Evolutionary conservation across 306 rosid genomes (phyloP), one percentile per base, ranked within the genome.

Genomic region (Myrica gale): DNA sequence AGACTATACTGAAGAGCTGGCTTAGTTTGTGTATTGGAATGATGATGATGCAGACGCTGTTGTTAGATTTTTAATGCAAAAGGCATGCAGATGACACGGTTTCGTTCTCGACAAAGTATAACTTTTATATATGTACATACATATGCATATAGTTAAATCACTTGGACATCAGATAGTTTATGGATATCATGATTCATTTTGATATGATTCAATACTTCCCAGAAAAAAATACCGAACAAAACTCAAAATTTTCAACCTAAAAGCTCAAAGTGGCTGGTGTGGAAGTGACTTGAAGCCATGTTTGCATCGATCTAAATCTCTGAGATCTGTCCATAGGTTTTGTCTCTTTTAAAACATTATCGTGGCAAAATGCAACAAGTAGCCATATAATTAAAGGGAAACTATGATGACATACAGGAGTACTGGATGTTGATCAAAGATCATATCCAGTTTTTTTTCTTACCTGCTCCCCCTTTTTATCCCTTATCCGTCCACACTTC

Each of bases 211-310:
- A 42, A 9, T n/a, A n/a, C n/a, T 46, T 16, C 19, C 3, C 3
- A 72, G 6, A 72, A 19, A 39, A 15, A 41, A 44, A 19, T 32
- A 23, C 15, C 13, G 1, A 72, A 53, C 47, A 17, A 63, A 63
- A 13, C 20, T 26, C 47, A 0, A 39, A 9, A 72, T 41, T 72
- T 50, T 52, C 65, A 72, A 54, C 13, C 58, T 51, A 68, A 66
- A 26, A 78, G 19, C 71, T 76, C 62, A 39, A 56, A 56, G 75
- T 77, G 82, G 26, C 54, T 73, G 78, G 50, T 56, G 72, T 48
- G 72, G 75, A 80, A 67, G 68, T 58, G 78, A 74, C 83, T 72
- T 71, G 23, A 44, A 76, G 63, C 62, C 23, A 76, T 23, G 79
- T 68, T 43, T 63, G 65, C 75, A 69, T 61, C n/a, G n/a, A n/a